Evolutionary conservation across 306 rosid species (phyloP), one percentile per base, ranked within the genome.

Genomic region (Hippophae tibetana): DNA sequence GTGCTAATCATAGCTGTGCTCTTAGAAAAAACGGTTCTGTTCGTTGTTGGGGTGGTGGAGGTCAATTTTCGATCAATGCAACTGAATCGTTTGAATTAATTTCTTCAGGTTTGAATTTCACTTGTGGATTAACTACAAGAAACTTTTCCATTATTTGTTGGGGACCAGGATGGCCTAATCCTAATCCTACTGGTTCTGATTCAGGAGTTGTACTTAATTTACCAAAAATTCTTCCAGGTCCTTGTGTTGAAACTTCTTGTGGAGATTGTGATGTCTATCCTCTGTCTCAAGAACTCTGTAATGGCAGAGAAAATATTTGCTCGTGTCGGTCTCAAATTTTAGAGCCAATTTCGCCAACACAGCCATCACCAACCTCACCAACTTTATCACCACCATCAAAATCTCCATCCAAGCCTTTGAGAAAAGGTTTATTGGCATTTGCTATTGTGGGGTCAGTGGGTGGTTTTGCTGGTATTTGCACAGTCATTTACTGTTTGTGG

Each of bases 381-480:
- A 31, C 69, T 9, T 44, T 5, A 5, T 69, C 72, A 0, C 52
- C 63, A 0, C 52, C 73, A 0, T 51, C 72, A 5, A 43, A 78
- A 0, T 48, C 83, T n/a, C 72, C 79, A 6, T 79, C 97, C 0
- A 65, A 41, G 75, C 42, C 65, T 11, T 72, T 90, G 81, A 82
- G 67, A 5, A 87, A 64, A 14, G 92, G 96, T 50, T 74, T 87
- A 51, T 70, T 90, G 72, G 89, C 80, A 6, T 90, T 90, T 44
- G 89, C 81, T 43, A 85, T 90, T 54, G 86, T 90, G 41, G 97
- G 96, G 48, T 83, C 89, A 10, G 79, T 85, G 1, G 97, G 97
- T 25, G 70, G 43, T n/a, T 74, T 90, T 66, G 85, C 86, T 11
- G 97, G 89, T 49, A 70, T 90, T 66, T 87, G 94, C 63, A 68